Base-by-base conservation (phyloP, 352 stramenopile species). In the Phytophthora sp. region DNA sequence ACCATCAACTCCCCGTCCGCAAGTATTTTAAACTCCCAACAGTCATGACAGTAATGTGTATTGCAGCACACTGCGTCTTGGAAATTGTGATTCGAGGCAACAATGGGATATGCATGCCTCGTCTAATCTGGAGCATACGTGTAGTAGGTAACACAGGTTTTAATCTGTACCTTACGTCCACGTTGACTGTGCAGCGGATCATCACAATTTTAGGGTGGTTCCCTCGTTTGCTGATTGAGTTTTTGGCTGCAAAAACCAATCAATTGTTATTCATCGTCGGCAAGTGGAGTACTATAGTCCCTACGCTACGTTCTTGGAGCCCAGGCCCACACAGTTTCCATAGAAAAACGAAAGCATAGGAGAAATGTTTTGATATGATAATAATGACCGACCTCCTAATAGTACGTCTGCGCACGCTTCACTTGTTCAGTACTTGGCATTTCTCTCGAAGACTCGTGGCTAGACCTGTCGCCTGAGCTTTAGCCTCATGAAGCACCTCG, bases 381-480 rank as follows among this genome's bases (percentile, higher is more conserved):
- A n/a, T n/a, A n/a, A n/a, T n/a, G n/a, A n/a, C n/a, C n/a, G n/a
- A n/a, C n/a, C n/a, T n/a, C n/a, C n/a, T n/a, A n/a, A n/a, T n/a
- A n/a, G n/a, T n/a, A n/a, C n/a, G n/a, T n/a, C n/a, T 45, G 20
- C 23, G n/a, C 26, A 35, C 7, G 3, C 35, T 34, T 54, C 49
- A 64, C 30, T 60, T 59, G 24, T 35, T 49, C 27, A 52, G n/a
- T 13, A 76, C 61, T 17, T 70, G 42, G 57, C 76, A 85, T 42
- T 84, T 80, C 13, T 74, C 68, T 6, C 71, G 76, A 44, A 86
- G 45, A 15, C 69, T 67, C 15, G 46, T 63, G 6, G 57, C 71
- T 10, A 86, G 59, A 5, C 69, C 62, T 13, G 43, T 15, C 1
- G 76, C 76, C 37, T 78, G 72, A n/a, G 46, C 58, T n/a, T 65